These are phyloP conservation scores for Hypoxylon sp. DNA, from an alignment of 2,329 filamentous ascomycete genomes.

Conservation along the genomic window DNA sequence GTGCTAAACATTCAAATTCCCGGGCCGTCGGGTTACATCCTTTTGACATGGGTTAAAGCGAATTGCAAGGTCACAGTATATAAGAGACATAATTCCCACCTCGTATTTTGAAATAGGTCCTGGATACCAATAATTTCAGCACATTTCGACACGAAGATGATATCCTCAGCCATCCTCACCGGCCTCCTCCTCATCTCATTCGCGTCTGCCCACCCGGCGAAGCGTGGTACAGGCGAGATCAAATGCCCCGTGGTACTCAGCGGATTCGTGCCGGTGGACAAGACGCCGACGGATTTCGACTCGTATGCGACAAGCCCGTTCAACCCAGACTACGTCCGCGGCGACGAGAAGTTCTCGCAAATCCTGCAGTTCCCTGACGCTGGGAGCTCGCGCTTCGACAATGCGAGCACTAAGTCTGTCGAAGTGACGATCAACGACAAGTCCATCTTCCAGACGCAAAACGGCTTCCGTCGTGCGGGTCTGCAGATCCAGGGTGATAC, in stretches of 20 bases:
- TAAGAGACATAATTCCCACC: constrained; percentile 22
- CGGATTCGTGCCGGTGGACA: constrained; percentile 47
- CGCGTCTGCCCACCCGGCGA: constrained; percentile 35
- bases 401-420: constrained; percentile 54
- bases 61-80: constrained; percentile 16
- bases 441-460: constrained; percentile 61
- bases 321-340: constrained; percentile 52
- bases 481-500: constrained; percentile 59
- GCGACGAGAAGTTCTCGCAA: constrained; percentile 48
- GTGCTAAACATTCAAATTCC: constrained; percentile 21
- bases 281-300: constrained; percentile 50
- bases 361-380: constrained; percentile 49
- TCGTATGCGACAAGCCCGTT: constrained; percentile 51
- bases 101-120: neutral
- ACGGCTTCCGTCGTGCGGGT: constrained; percentile 61
- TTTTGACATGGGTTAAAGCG: constrained; percentile 5
- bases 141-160: constrained; percentile 39
- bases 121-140: constrained; percentile 3
- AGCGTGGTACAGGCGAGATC: constrained; percentile 47
- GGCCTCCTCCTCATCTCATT: constrained; percentile 43
- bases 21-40: constrained; percentile 34
- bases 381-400: constrained; percentile 57
- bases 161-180: constrained; percentile 42
- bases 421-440: constrained; percentile 61
- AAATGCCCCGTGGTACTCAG: constrained; percentile 49